Percentiles rank a stretch among this genome's conserved stretches.
phyloP scores from a whole-genome alignment of 306 rosid species.

The Trifolium fragiferum region DNA sequence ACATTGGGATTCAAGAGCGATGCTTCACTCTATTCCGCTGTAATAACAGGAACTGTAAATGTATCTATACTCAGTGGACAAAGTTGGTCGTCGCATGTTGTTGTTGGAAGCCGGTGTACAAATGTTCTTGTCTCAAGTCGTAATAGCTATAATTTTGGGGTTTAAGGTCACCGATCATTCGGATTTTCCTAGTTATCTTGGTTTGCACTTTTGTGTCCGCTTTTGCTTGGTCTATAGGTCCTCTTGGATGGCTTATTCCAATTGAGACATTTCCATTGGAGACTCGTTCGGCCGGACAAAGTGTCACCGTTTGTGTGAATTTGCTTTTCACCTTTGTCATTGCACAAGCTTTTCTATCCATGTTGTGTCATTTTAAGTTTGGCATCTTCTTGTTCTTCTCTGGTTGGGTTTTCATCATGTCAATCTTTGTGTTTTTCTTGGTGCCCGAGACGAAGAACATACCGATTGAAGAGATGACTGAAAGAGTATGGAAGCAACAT shows the following conservation, averaged over 20 bases:
- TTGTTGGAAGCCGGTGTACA: constrained; percentile 87
- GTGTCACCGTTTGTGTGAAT: constrained; percentile 79
- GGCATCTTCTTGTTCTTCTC: constrained; percentile 93
- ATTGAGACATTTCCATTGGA: constrained; percentile 87
- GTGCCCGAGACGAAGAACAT: constrained; percentile 86
- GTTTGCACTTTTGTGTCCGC: constrained; percentile 76
- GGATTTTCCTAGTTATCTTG: constrained; percentile 63
- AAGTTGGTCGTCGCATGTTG: constrained; percentile 74
- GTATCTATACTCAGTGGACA: constrained; percentile 88
- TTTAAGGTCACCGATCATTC: constrained; percentile 61
- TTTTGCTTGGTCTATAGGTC: constrained; percentile 98
- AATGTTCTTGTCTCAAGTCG: constrained; percentile 77
- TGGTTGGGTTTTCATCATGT: constrained; percentile 81
- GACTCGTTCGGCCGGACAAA: constrained; percentile 88
- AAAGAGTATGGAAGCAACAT: constrained; percentile 87
- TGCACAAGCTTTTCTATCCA: constrained; percentile 82
- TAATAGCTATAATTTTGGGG: constrained; percentile 68
- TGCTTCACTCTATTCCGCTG: constrained; percentile 85
- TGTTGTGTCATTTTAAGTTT: constrained; percentile 81
- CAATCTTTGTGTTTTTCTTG: constrained; percentile 58
- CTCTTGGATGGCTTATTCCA: constrained; percentile 87
- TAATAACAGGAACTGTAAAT: constrained; percentile 86
- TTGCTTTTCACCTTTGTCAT: constrained; percentile 79
- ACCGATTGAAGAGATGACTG: constrained; percentile 91
- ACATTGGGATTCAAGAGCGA: constrained; percentile 77